Evolutionary conservation across 225 moss, liverwort and hornwort genomes (phyloP).

Genomic region (Pleurozium schreberi): DNA sequence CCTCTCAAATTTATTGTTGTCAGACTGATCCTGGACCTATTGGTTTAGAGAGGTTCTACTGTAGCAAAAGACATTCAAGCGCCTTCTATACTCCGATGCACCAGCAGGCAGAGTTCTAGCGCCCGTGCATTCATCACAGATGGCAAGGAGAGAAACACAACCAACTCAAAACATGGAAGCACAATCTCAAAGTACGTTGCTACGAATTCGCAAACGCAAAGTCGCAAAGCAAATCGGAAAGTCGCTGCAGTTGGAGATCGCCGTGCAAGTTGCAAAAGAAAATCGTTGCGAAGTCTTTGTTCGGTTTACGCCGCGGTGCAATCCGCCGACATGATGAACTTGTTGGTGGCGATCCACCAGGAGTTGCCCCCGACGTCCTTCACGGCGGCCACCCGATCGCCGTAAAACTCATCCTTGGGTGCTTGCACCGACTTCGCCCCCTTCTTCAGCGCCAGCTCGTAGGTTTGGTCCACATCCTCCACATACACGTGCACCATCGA

Average conservation of each 20-base stretch:
- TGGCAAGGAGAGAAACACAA: not conserved
- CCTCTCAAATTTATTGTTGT: too few species aligned
- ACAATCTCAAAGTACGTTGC: not conserved
- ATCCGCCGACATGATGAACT: not conserved
- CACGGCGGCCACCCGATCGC: constrained; percentile 1
- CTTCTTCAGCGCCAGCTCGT: not conserved
- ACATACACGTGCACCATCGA: constrained; percentile 9
- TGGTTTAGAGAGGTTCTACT: too few species aligned
- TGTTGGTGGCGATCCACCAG: constrained; percentile 26
- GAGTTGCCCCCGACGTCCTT: constrained; percentile 6
- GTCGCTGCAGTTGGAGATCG: not conserved
- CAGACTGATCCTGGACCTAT: too few species aligned
- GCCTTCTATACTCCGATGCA: not conserved
- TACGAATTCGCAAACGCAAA: not conserved
- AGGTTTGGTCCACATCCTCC: constrained; percentile 2
- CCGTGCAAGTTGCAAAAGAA: too few species aligned
- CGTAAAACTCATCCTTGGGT: constrained; percentile 10
- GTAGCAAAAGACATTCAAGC: not conserved
- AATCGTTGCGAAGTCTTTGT: not conserved
- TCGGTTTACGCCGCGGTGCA: not conserved
- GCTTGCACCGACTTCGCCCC: not conserved
- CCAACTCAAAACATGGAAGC: not conserved
- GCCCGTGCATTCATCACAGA: not conserved
- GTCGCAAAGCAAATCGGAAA: not conserved
- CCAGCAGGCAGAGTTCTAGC: not conserved